A percentile compares a stretch with the other conserved stretches of the same genome.
These are phyloP conservation scores for Kluyveromyces lactis DNA, from an alignment of 805 yeast species.

Conservation along the genomic window DNA sequence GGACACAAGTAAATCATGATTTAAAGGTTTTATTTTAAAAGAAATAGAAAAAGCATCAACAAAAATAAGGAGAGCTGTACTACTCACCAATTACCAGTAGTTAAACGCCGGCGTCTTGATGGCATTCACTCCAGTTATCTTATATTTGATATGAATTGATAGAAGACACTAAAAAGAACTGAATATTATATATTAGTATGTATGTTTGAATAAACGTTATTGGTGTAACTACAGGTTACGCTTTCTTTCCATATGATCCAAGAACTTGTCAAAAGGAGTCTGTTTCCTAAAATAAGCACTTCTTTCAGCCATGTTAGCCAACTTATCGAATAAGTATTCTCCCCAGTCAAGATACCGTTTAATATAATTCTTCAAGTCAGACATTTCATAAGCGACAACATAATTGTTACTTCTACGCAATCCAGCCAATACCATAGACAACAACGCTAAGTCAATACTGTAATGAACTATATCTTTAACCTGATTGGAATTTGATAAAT, in stretches of 20 bases:
- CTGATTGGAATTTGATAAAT: background rate
- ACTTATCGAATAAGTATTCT: constrained; percentile 45
- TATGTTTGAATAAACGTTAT: no score
- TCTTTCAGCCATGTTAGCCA: constrained; percentile 37
- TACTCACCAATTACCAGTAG: no score
- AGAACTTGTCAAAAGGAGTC: constrained; percentile 17
- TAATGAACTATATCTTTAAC: constrained; percentile 41
- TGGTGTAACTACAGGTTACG: no score
- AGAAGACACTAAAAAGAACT: no score
- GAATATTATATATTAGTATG: no score
- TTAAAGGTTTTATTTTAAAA: no score
- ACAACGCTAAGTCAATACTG: constrained; percentile 66
- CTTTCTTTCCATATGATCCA: constrained; percentile 4
- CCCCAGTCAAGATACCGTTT: constrained; percentile 51
- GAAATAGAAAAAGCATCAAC: no score
- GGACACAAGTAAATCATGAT: no score
- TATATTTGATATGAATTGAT: no score
- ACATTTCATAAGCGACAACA: constrained; percentile 31
- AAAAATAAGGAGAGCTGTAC: no score
- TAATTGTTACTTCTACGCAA: constrained; percentile 77
- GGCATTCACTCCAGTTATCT: no score
- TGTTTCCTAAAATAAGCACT: constrained; percentile 41
- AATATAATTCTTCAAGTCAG: constrained; percentile 39
- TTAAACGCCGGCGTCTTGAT: no score
- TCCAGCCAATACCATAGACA: constrained; percentile 81